Base-by-base conservation (phyloP, 768 basidiomycete genomes). In the Suillus variegatus region DNA sequence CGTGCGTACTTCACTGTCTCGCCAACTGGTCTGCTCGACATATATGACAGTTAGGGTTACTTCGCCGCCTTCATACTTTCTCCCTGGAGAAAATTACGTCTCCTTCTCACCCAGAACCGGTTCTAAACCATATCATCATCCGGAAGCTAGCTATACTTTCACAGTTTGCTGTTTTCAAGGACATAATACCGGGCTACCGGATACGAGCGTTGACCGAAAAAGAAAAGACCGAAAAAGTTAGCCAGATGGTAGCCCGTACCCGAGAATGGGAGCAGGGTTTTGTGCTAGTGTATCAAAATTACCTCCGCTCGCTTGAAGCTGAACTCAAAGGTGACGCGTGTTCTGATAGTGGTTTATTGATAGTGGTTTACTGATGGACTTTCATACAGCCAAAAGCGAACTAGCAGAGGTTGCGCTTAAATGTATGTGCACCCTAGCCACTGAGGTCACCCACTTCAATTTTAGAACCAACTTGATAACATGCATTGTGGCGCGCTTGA, bases 191-290 rank as follows among this genome's bases (percentile, higher is more conserved):
- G 32, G 94, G 94, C 4, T 99, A 98, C 77, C 90, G 95, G 66
- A 97, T 99, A 75, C 94, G 97, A 62, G 79, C 88, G 20, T 82
- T 99, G 52, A 95, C 94, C 8, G 97, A 95, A 60, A 86, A 86
- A 69, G 97, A 99, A 78, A 94, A 92, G 76, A 81, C 88, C 4
- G 94, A 95, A 77, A 97, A 97, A 79, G 94, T 97, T 69, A 88
- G 94, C 75, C 97, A 99, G 78, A 89, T 93, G 81, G 95, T 99
- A 9, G 84, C 89, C 20, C 86, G 88, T 32, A 90, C 92, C 69
- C 86, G 97, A 68, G 97, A 99, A 72, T 99, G 91, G 86, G 97
- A 99, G 74, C 95, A 99, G 76, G 93, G 96, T 32, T 82, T 99
- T 63, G 91, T 99, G 41, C 78, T 82, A 62, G 87, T 89, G 28